Evolutionary conservation across 2,329 filamentous ascomycete genomes (phyloP).

Genomic region (Aquanectria penicillioides): DNA sequence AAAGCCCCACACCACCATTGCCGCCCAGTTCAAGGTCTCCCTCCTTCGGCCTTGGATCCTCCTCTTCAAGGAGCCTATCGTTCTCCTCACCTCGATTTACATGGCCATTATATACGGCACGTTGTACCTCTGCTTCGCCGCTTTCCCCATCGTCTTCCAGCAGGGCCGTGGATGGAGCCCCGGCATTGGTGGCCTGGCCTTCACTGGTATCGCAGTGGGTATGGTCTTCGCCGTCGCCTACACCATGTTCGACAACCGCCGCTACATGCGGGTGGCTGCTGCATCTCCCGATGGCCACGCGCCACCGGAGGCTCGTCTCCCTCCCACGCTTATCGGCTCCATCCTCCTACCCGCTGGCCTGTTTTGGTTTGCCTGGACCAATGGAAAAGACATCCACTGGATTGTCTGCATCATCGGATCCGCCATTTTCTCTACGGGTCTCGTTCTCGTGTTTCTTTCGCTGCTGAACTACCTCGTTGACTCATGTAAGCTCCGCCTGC

Average conservation of each 20-base stretch:
- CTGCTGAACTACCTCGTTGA: conserved; percentile 76
- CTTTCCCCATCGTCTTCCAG: conserved; percentile 72
- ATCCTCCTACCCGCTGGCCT: conserved; percentile 67
- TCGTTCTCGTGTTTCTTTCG: conserved; percentile 73
- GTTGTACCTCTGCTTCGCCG: conserved; percentile 64
- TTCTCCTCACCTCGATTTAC: conserved; percentile 71
- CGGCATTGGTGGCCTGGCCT: conserved; percentile 69
- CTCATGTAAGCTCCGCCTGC: conserved; percentile 52
- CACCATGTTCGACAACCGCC: conserved; percentile 62
- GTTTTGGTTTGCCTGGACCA: conserved; percentile 76
- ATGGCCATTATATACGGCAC: conserved; percentile 68
- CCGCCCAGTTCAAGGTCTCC: conserved; percentile 62
- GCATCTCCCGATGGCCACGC: conserved; percentile 63
- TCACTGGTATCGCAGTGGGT: conserved; percentile 72
- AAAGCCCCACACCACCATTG: conserved; percentile 54
- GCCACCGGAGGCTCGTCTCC: conserved; percentile 71
- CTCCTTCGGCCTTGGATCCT: conserved; percentile 72
- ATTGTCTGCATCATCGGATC: conserved; percentile 59
- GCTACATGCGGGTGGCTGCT: conserved; percentile 57
- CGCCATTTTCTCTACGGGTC: conserved; percentile 62
- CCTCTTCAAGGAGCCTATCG: conserved; percentile 74
- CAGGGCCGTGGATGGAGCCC: conserved; percentile 64
- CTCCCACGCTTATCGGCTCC: conserved; percentile 67
- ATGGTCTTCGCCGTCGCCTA: conserved; percentile 67
- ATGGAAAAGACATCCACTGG: conserved; percentile 65